Evolutionary conservation across 2,329 filamentous ascomycete genomes (phyloP), one percentile per base, ranked within the genome.

Genomic region (Aspergillus proliferans): DNA sequence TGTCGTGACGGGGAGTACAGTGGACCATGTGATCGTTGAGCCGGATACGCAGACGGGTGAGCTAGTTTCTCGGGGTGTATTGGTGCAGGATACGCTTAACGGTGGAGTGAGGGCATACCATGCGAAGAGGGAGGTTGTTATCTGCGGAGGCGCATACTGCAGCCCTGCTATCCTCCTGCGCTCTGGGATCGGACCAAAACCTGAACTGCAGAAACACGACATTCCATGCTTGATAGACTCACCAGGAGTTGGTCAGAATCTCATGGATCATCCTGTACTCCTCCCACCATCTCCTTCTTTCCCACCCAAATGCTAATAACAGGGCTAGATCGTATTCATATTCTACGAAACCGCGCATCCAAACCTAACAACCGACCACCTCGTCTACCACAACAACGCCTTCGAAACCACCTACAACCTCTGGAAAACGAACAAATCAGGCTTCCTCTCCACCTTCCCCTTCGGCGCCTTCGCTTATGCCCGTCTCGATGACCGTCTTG

Each of bases 381-480:
- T 76, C n/a, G 72, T 79, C 39, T 80, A 81, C 63, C 79, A 82
- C 52, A 73, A 71, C 30, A 70, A 79, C 53, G 77, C 74, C 22
- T 67, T 78, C 15, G 67, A 69, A 10, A 74, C 75, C 46, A 73
- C 78, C 0, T 78, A 79, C 56, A 63, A 71, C 10, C 71, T 78
- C 43, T 85, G 79, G 75, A 76, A 80, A 60, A 75, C 81, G 26
- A 73, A 78, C 45, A 82, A 82, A 57, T 70, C 72, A 2, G 82
- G 83, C 1, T 71, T 81, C 30, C 67, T 85, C 1, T 79, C 82
- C 1, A 77, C 74, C 0, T 84, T 85, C 56, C 82, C 82, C 8
- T 85, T 85, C 46, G 82, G 82, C 38, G 73, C 74, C 9, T 84
- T 85, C 49, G 81, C 76, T 9, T 86, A 76, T 55, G 77, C 81